A percentile compares a stretch with the other conserved stretches of the same genome.
phyloP scores from a whole-genome alignment of 192 early-diverging fungal genomes.

The Coemansia sp. region DNA sequence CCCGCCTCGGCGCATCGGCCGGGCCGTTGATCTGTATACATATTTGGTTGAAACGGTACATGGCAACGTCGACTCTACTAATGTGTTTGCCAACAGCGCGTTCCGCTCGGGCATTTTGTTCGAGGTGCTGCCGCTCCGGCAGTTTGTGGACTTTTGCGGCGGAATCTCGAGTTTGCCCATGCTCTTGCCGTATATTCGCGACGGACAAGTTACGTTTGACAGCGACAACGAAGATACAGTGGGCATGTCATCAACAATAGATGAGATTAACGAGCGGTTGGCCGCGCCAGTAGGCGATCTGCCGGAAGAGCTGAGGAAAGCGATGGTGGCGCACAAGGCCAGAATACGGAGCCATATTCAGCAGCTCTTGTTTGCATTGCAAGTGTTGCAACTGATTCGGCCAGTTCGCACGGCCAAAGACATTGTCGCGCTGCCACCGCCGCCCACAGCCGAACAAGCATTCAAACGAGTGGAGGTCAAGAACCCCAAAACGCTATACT shows the following conservation, averaged over 20 bases:
- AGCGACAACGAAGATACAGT: not conserved
- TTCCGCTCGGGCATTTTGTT: conserved; percentile 32
- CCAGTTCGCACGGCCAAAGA: conserved; percentile 22
- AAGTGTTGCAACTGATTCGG: conserved; percentile 33
- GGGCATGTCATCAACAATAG: conserved; percentile 5
- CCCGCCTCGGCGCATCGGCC: conserved; percentile 17
- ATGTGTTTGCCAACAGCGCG: conserved; percentile 21
- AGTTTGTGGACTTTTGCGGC: conserved; percentile 23
- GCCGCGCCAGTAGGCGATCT: conserved; percentile 27
- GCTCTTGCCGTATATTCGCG: conserved; percentile 24
- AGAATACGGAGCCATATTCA: conserved; percentile 17
- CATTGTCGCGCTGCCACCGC: conserved; percentile 13
- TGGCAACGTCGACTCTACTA: conserved; percentile 8
- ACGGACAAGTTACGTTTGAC: conserved; percentile 11
- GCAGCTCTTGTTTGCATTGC: conserved; percentile 16
- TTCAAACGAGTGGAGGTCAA: conserved; percentile 5
- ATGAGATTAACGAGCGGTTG: conserved; percentile 27
- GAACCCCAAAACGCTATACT: conserved; percentile 5
- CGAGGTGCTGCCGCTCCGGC: conserved; percentile 22
- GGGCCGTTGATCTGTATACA: conserved; percentile 24
- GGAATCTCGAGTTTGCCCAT: conserved; percentile 14
- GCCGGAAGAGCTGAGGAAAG: conserved; percentile 9
- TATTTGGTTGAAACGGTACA: conserved; percentile 22
- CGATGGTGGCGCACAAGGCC: not conserved
- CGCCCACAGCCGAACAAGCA: conserved; percentile 22